Conservation (phyloP, 2,329 filamentous ascomycete species). For the Dryadomyces quercivorus region DNA sequence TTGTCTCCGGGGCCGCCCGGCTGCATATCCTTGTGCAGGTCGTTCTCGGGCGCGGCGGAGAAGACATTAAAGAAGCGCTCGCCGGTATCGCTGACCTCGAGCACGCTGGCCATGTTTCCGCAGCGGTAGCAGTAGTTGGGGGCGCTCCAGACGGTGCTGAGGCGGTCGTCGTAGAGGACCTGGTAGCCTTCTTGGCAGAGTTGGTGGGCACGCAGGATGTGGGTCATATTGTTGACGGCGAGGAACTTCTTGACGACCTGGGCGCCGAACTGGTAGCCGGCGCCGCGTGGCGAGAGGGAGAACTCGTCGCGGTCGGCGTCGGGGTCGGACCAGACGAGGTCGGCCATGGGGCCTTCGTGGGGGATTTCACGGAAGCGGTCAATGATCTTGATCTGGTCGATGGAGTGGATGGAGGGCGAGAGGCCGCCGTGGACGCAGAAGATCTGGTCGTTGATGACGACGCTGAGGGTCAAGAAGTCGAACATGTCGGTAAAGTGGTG, state of each 20-base stretch:
- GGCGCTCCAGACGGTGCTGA: slow-evolving; percentile 97
- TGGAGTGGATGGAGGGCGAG: slow-evolving; percentile 86
- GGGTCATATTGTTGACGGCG: slow-evolving; percentile 93
- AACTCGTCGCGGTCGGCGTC: slow-evolving; percentile 98
- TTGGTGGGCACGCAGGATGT: slow-evolving; percentile 96
- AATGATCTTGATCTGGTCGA: slow-evolving; percentile 99
- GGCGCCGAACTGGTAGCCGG: slow-evolving; percentile 93
- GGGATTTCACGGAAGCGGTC: slow-evolving; percentile 97
- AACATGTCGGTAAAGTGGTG: slow-evolving; percentile 99
- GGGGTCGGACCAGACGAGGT: slow-evolving; percentile 95
- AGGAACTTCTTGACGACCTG: slow-evolving; percentile 98
- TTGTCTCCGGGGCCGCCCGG: slow-evolving; percentile 42
- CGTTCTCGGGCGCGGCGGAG: slow-evolving; percentile 91
- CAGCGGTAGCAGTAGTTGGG: slow-evolving; percentile 94
- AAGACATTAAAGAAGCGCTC: slow-evolving; percentile 98
- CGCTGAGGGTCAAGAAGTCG: slow-evolving; percentile 90
- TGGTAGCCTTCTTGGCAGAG: slow-evolving; percentile 97
- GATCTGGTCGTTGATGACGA: slow-evolving; percentile 97
- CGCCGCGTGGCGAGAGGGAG: slow-evolving; percentile 81
- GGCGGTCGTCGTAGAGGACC: slow-evolving; percentile 83
- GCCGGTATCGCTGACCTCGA: slow-evolving; percentile 88
- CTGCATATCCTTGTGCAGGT: slow-evolving; percentile 77
- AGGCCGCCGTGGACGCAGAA: slow-evolving; percentile 95
- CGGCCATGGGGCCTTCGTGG: slow-evolving; percentile 98
- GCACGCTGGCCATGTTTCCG: slow-evolving; percentile 91